A percentile compares a stretch with the other conserved stretches of the same genome.
Evolutionary conservation across 108 stramenopile species (phyloP).

Genomic region (Skeletonema grethae): DNA sequence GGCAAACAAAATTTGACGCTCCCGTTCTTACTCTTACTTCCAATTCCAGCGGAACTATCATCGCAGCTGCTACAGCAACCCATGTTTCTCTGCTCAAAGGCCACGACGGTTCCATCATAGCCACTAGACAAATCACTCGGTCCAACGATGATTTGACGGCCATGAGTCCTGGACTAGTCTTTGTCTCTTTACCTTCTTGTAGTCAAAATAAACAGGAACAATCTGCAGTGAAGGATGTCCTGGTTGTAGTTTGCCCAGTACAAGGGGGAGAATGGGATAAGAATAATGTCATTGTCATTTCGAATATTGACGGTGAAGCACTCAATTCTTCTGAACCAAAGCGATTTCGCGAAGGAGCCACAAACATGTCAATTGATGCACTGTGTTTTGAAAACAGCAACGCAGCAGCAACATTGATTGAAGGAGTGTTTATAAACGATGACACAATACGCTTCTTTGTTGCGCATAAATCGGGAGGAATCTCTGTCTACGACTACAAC

Average conservation of each 20-base stretch:
- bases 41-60: constrained; percentile 57
- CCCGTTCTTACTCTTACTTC: constrained; percentile 51
- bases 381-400: constrained; percentile 4
- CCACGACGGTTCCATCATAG: constrained; percentile 62
- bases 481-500: constrained; percentile 55
- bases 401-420: constrained; percentile 3
- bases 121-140: constrained; percentile 53
- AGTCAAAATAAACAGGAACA: constrained; percentile 18
- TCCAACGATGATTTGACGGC: constrained; percentile 3
- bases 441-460: constrained; percentile 50
- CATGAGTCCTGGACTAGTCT: constrained; percentile 3
- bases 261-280: constrained; percentile 16
- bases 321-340: constrained; percentile 54
- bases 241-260: constrained; percentile 38
- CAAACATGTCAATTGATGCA: constrained; percentile 60
- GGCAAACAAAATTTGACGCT: constrained; percentile 44
- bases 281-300: constrained; percentile 57
- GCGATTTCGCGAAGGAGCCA: constrained; percentile 49
- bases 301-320: constrained; percentile 63
- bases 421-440: constrained; percentile 25
- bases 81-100: constrained; percentile 67
- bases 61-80: constrained; percentile 60
- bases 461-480: constrained; percentile 14
- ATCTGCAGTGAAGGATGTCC: constrained; percentile 33
- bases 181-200: constrained; percentile 6